Conservation (phyloP, 495 filamentous ascomycete genomes). For the Tuber indicum region DNA sequence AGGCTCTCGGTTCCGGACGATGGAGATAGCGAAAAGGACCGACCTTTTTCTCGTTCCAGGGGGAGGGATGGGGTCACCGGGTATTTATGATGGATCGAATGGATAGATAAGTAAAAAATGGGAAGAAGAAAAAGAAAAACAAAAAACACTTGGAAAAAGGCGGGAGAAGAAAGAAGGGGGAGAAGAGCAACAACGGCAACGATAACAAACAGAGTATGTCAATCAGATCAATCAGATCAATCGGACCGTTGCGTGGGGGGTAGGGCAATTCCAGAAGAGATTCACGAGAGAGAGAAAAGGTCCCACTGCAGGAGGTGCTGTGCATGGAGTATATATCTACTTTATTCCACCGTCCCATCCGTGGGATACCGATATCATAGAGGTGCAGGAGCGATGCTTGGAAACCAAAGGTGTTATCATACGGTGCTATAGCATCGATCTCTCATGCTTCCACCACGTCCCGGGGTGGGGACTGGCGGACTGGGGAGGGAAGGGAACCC, state of each 20-base stretch:
- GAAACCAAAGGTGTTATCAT: slow-evolving; percentile 10
- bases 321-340: background rate
- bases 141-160: background rate
- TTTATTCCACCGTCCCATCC: background rate
- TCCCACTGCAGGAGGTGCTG: background rate
- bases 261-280: background rate
- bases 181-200: background rate
- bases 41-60: background rate
- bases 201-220: background rate
- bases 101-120: background rate
- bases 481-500: slow-evolving; percentile 15
- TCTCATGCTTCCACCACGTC: slow-evolving; percentile 19
- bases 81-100: slow-evolving; percentile 6
- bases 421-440: slow-evolving; percentile 12
- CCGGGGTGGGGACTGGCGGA: slow-evolving; percentile 9
- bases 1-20: background rate
- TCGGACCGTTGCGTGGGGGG: background rate
- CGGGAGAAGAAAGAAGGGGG: background rate
- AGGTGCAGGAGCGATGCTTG: slow-evolving; percentile 10
- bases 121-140: background rate
- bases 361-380: background rate
- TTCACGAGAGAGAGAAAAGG: background rate
- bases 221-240: background rate
- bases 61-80: background rate
- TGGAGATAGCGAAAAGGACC: background rate